These are phyloP conservation scores for Solanum ossicruentum DNA, from an alignment of 257 asterid genomes.

Conservation along the genomic window DNA sequence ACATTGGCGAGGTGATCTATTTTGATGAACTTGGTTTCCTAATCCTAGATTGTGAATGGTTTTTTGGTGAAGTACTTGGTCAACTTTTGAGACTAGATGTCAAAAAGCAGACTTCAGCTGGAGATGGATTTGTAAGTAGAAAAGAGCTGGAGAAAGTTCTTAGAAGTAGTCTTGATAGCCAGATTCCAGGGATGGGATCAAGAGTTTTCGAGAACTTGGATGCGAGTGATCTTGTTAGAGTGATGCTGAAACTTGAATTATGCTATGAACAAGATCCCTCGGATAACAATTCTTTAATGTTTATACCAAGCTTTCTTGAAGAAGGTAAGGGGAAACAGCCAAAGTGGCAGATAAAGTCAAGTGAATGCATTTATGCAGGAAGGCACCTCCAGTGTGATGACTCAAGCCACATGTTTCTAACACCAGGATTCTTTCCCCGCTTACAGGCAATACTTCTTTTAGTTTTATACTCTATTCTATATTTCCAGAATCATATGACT, in stretches of 20 bases:
- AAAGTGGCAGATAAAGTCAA: constrained; percentile 37
- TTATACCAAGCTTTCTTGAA: constrained; percentile 57
- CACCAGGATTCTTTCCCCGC: constrained; percentile 73
- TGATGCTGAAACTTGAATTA: constrained; percentile 80
- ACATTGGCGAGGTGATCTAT: constrained; percentile 65
- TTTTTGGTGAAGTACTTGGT: constrained; percentile 58
- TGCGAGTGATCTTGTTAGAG: constrained; percentile 39
- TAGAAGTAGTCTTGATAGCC: constrained; percentile 39
- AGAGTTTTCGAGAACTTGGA: constrained; percentile 48
- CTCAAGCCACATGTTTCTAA: constrained; percentile 57
- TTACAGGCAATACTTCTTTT: constrained; percentile 48
- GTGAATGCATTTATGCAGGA: constrained; percentile 49
- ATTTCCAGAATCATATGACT: background rate
- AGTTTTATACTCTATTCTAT: background rate
- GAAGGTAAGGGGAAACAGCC: constrained; percentile 62
- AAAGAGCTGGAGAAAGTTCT: constrained; percentile 65
- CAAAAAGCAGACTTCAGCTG: constrained; percentile 24
- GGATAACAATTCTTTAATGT: constrained; percentile 35
- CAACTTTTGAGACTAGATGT: constrained; percentile 41
- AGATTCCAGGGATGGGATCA: constrained; percentile 46
- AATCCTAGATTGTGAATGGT: constrained; percentile 73
- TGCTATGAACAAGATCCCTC: constrained; percentile 69
- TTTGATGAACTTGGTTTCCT: constrained; percentile 48
- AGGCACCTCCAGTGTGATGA: constrained; percentile 71
- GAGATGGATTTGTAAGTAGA: constrained; percentile 46